These are phyloP conservation scores for Peterozyma xylosa DNA, from an alignment of 805 yeast species.

Conservation along the genomic window DNA sequence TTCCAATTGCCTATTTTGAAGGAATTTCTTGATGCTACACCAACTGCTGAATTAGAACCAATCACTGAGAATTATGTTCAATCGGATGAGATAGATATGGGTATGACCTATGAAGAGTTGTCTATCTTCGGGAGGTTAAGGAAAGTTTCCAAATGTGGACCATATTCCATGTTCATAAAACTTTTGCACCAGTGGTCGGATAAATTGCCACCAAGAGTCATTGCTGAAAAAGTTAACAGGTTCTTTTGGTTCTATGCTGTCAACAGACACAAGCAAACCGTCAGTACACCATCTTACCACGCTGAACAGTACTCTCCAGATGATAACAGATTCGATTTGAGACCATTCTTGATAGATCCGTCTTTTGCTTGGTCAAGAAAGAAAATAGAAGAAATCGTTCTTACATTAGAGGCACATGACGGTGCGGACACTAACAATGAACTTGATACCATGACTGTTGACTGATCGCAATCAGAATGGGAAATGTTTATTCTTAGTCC, in stretches of 20 bases:
- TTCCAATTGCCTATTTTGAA: slow-evolving; percentile 72
- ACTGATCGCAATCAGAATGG: slow-evolving; percentile 16
- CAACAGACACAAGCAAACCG: slow-evolving; percentile 95
- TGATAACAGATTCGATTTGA: slow-evolving; percentile 89
- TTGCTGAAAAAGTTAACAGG: slow-evolving; percentile 86
- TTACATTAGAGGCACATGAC: slow-evolving; percentile 35
- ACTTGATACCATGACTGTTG: slow-evolving; percentile 36
- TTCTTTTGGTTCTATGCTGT: slow-evolving; percentile 93
- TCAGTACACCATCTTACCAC: slow-evolving; percentile 94
- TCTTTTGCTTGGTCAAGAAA: slow-evolving; percentile 83
- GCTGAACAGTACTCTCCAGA: slow-evolving; percentile 98
- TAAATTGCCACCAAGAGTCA: slow-evolving; percentile 69
- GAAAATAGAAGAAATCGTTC: slow-evolving; percentile 77
- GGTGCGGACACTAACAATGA: slow-evolving; percentile 11
- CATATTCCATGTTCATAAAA: slow-evolving; percentile 88
- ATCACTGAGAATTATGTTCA: slow-evolving; percentile 88
- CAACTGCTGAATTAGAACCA: slow-evolving; percentile 98
- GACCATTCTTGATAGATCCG: slow-evolving; percentile 94
- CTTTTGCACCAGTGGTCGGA: slow-evolving; percentile 91
- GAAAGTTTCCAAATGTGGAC: slow-evolving; percentile 93
- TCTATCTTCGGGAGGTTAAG: slow-evolving; percentile 86
- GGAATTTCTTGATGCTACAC: slow-evolving; percentile 83
- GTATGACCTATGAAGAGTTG: slow-evolving; percentile 92
- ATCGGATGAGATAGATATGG: slow-evolving; percentile 97
- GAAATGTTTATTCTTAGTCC: too few relatives aligned